These are phyloP conservation scores for Penicillium carneum DNA, from an alignment of 2,329 filamentous ascomycete species.

Conservation along the genomic window DNA sequence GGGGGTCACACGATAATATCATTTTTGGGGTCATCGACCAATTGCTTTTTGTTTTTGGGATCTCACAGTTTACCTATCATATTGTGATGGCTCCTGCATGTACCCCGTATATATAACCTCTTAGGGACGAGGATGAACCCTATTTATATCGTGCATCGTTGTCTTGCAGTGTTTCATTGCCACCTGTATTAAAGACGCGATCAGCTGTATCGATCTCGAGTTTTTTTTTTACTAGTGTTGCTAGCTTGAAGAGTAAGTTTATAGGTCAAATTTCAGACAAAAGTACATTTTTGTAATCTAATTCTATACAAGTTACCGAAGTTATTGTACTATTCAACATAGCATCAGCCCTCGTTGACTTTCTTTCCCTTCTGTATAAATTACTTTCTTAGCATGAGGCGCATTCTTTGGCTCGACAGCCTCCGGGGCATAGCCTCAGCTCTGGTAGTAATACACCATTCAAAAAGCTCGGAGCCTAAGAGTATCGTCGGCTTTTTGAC, in stretches of 20 bases:
- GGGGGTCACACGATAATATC: background rate
- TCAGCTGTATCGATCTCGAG: background rate
- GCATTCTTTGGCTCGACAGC: constrained; percentile 8
- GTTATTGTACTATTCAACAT: background rate
- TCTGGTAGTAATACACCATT: constrained; percentile 4
- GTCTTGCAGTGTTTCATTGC: background rate
- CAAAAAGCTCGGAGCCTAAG: constrained; percentile 1
- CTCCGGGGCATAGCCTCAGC: constrained; percentile 12
- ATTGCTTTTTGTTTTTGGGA: background rate
- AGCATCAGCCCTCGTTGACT: background rate
- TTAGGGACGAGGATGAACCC: background rate
- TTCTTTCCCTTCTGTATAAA: background rate
- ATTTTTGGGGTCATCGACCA: background rate
- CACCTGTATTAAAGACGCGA: background rate
- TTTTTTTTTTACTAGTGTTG: background rate
- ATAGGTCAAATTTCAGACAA: background rate
- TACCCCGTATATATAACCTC: too few relatives aligned
- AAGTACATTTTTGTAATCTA: background rate
- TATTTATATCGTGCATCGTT: background rate
- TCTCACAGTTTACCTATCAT: background rate
- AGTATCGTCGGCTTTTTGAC: background rate
- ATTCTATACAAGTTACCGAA: background rate
- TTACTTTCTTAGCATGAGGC: background rate
- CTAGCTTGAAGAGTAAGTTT: background rate
- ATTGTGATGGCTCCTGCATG: background rate